phyloP scores from a whole-genome alignment of 306 rosid genomes.

The Mimosa pudica region DNA sequence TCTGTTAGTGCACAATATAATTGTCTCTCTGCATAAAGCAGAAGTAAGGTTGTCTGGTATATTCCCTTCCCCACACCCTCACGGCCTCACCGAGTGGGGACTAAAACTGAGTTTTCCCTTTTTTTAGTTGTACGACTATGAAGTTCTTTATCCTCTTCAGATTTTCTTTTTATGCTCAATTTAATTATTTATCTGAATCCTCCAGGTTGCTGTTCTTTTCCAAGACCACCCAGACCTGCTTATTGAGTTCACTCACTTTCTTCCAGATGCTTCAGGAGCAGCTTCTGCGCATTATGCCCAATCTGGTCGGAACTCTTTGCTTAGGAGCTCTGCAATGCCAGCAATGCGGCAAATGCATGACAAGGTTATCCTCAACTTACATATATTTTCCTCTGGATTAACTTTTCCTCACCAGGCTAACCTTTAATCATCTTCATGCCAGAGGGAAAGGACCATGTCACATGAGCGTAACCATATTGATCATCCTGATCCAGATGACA shows the following conservation, averaged over 20 bases:
- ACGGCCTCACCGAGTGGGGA: too few relatives aligned
- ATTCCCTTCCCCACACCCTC: too few relatives aligned
- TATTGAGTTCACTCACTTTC: constrained; percentile 86
- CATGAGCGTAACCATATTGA: constrained; percentile 75
- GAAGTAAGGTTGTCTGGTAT: too few relatives aligned
- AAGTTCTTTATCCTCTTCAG: not conserved
- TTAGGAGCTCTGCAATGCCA: constrained; percentile 75
- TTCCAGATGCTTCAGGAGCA: constrained; percentile 78
- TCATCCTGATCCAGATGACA: constrained; percentile 81
- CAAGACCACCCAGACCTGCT: constrained; percentile 85
- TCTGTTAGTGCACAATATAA: too few relatives aligned
- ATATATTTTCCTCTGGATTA: constrained; percentile 20
- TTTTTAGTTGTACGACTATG: not conserved
- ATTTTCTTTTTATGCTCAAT: constrained; percentile 23
- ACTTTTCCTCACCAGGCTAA: constrained; percentile 36
- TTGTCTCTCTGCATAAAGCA: too few relatives aligned
- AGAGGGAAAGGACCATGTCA: constrained; percentile 72
- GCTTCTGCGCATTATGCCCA: constrained; percentile 55
- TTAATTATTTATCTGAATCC: constrained; percentile 37
- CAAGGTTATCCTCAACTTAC: constrained; percentile 56
- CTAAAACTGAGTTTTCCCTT: too few relatives aligned
- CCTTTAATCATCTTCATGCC: constrained; percentile 36
- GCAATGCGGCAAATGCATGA: constrained; percentile 69
- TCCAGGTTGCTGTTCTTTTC: constrained; percentile 85
- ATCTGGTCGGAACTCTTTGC: constrained; percentile 63